These are phyloP conservation scores for Tripterygium wilfordii DNA, from an alignment of 177 flowering plant species.

Conservation along the genomic window DNA sequence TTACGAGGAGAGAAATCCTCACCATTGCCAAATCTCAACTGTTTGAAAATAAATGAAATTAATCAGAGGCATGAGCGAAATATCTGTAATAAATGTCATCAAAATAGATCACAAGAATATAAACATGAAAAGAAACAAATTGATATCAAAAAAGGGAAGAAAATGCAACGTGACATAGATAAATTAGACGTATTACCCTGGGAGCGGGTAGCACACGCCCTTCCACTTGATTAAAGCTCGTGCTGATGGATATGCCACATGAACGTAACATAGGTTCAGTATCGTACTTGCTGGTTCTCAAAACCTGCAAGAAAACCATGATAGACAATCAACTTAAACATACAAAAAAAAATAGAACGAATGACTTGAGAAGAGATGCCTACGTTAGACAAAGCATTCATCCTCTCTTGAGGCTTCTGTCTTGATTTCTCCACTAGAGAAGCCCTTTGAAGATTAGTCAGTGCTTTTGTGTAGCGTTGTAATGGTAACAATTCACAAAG, in stretches of 20 bases:
- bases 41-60: too few relatives aligned
- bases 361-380: constrained; percentile 3
- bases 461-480: constrained; percentile 71
- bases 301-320: constrained; percentile 30
- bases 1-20: constrained; percentile 42
- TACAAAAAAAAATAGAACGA: not conserved
- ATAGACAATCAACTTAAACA: not conserved
- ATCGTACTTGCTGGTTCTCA: constrained; percentile 53
- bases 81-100: too few relatives aligned
- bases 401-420: constrained; percentile 72
- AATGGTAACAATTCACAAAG: constrained; percentile 57
- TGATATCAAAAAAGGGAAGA: not conserved
- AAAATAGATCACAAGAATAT: too few relatives aligned
- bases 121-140: not conserved
- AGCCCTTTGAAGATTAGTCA: constrained; percentile 52
- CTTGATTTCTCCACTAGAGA: constrained; percentile 73
- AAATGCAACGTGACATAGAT: not conserved
- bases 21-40: constrained; percentile 30
- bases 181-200: constrained; percentile 21
- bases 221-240: constrained; percentile 54
- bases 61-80: too few relatives aligned
- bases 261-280: constrained; percentile 53
- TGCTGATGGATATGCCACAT: constrained; percentile 45
- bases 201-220: constrained; percentile 67
- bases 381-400: constrained; percentile 46